These are phyloP conservation scores for Aegilops tauschii DNA, from an alignment of 176 grass and related monocot genomes.

Conservation along the genomic window DNA sequence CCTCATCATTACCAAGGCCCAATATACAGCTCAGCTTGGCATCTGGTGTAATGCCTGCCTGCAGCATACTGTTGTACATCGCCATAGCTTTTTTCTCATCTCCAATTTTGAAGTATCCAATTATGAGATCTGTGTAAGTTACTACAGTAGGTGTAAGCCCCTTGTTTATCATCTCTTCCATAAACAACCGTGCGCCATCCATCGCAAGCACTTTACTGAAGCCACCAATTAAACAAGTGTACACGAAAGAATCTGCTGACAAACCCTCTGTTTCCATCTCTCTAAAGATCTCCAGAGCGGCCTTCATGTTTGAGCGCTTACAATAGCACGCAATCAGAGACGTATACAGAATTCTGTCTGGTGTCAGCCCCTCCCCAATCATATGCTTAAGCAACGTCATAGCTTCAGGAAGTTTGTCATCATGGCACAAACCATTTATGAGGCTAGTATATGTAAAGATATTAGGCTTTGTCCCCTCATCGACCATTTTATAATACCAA, in stretches of 20 bases:
- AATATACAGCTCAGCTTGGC: slow-evolving; percentile 37
- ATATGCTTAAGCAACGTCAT: slow-evolving; percentile 43
- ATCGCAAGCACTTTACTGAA: slow-evolving; percentile 54
- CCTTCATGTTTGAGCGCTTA: slow-evolving; percentile 49
- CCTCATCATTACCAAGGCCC: neutral
- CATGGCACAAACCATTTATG: slow-evolving; percentile 50
- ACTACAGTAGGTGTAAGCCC: slow-evolving; percentile 46
- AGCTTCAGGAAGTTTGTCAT: slow-evolving; percentile 36
- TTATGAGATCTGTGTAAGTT: slow-evolving; percentile 60
- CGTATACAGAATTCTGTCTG: slow-evolving; percentile 52
- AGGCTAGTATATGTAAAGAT: slow-evolving; percentile 55
- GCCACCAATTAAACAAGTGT: slow-evolving; percentile 60
- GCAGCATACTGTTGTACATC: slow-evolving; percentile 44
- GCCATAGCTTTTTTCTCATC: slow-evolving; percentile 25
- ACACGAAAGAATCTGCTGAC: slow-evolving; percentile 56
- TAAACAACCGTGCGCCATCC: slow-evolving; percentile 42
- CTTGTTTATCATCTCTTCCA: slow-evolving; percentile 52
- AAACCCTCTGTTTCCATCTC: slow-evolving; percentile 47
- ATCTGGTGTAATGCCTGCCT: slow-evolving; percentile 56
- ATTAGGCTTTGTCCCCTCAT: slow-evolving; percentile 44
- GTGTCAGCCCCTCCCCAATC: slow-evolving; percentile 24
- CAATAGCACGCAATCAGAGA: slow-evolving; percentile 64
- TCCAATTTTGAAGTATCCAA: slow-evolving; percentile 51
- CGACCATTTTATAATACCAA: slow-evolving; percentile 43
- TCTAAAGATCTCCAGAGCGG: slow-evolving; percentile 41